Base-by-base conservation (phyloP, 1,139 yeast species). In the Kodamaea arcana region DNA sequence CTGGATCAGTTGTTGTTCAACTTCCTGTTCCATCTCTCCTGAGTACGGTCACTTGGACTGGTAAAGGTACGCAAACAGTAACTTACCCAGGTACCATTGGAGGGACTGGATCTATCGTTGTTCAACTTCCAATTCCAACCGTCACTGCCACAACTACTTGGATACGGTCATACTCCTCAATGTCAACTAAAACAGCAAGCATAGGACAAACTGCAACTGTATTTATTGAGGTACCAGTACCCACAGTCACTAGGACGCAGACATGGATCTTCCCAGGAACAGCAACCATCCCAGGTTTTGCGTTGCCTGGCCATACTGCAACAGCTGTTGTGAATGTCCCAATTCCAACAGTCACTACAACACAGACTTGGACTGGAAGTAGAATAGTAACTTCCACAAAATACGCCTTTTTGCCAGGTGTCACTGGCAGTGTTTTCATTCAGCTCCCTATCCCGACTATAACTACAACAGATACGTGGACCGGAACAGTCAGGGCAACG, bases 171-270 rank as follows among this genome's bases (percentile, higher is more conserved):
- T 18, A 22, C 15, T 22, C 27, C 3, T 4, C 9, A n/a, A 39
- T 3, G 43, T 41, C 27, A 11, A 23, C 8, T 36, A 40, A 30
- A 25, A 39, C 29, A 26, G 29, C 17, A 6, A 16, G 8, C 5
- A 15, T 16, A 26, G 31, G 31, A 9, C 16, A 22, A 10, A 24
- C 32, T 11, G 29, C 11, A 9, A 46, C 29, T 40, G 51, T 54
- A 3, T 33, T 45, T 30, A 46, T 51, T 15, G 46, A 47, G 9
- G 45, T 44, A 9, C 57, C 59, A 14, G 22, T 26, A 14, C 30
- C 36, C 16, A 25, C 35, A 9, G 24, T 34, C 11, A 34, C 36
- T 9, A 31, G 20, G 3, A 34, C 35, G 3, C 17, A 14, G 8
- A 26, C 35, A 12, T 42, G 45, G 43, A 30, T 27, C 23, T 18